These are phyloP conservation scores for Lasiodiplodia theobromae DNA, from an alignment of 2,329 filamentous ascomycete species.

Conservation along the genomic window DNA sequence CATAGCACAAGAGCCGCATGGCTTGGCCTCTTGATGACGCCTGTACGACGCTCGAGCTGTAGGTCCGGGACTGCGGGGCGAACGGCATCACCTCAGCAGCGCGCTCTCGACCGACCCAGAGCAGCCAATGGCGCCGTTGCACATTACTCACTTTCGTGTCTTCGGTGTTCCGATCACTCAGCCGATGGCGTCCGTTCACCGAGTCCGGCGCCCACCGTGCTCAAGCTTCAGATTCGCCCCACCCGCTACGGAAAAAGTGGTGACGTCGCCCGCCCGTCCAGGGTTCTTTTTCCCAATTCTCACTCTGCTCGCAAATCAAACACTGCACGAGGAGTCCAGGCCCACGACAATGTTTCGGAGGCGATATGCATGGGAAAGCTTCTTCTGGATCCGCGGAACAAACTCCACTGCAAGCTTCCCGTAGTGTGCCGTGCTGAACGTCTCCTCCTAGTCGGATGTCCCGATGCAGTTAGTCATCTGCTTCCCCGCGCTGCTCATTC, in stretches of 20 bases:
- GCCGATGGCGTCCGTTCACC: neutral
- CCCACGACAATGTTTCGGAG: neutral
- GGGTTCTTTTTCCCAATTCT: constrained; percentile 17
- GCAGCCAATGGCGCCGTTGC: neutral
- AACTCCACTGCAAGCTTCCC: neutral
- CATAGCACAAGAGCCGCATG: neutral
- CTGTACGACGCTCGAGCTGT: neutral
- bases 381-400: neutral
- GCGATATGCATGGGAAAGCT: neutral
- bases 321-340: neutral
- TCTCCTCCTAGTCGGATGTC: neutral
- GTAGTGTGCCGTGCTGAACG: neutral
- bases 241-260: neutral
- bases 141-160: constrained; percentile 7
- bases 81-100: constrained; percentile 21
- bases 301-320: neutral
- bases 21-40: neutral
- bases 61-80: neutral
- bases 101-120: constrained; percentile 3
- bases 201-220: neutral
- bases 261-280: neutral
- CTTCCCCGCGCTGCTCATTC: constrained; percentile 14
- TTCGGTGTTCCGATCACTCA: neutral
- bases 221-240: constrained; percentile 9
- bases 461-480: constrained; percentile 4